Evolutionary conservation across 2,329 filamentous ascomycete genomes (phyloP), one percentile per base, ranked within the genome.

Genomic region (Mycosphaerella sp.): DNA sequence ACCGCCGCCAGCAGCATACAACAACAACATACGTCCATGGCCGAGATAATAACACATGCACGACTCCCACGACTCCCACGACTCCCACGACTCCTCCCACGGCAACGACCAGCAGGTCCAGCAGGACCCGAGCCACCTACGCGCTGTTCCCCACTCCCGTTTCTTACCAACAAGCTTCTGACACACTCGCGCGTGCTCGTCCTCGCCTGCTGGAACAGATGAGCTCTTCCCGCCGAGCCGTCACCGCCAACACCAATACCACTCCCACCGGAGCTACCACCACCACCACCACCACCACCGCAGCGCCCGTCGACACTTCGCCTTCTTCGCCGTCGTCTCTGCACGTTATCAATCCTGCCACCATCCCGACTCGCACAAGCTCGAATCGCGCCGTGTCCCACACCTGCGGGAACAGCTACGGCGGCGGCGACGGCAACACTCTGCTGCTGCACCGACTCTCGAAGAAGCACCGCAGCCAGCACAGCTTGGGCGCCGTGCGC

Each of bases 331-430:
- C 49, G 18, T 41, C 50, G 10, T 39, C 53, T 14, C 28, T 48
- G 16, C 37, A 44, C 48, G 32, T 42, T 44, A 56, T 65, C 32
- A 57, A 65, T 40, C 64, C 64, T 4, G 62, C 62, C 3, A 58
- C 64, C 4, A 88, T 89, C 49, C 86, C 87, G 16, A 82, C 84
- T 2, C 79, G 86, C 56, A 88, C 83, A 41, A 89, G 86, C 50
- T 87, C 84, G 1, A 81, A 79, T 50, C 75, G 76, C 57, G 73
- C 76, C 56, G 68, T 68, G 7, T 58, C 63, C 56, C 70, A 68
- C 61, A 63, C 65, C 49, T 58, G 61, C 28, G 53, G 59, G 56
- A 50, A 51, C 48, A 51, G 50, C 45, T 40, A 25, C 21, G 21
- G 21, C 21, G 21, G 21, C 7, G 21, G 21, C 21, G 21, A 25